Percentiles rank a stretch among this genome's conserved stretches.
phyloP scores from a whole-genome alignment of 2,329 filamentous ascomycete genomes.

The Elsinoe batatas region DNA sequence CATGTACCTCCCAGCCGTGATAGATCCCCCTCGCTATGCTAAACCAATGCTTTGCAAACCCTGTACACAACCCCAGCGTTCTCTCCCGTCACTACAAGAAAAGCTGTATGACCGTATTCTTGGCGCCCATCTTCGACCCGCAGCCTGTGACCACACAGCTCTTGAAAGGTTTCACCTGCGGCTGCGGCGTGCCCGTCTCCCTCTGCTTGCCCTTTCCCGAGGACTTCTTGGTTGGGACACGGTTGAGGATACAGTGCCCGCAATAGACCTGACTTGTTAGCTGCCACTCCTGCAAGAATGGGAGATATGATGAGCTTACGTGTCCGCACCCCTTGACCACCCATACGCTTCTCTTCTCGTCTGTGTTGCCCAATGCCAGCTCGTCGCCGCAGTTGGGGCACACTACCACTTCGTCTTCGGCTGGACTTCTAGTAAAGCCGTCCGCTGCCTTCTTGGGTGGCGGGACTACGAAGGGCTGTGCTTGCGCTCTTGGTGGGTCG shows the following conservation, averaged over 20 bases:
- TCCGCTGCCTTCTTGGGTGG: conserved; percentile 44
- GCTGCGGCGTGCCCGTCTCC: conserved; percentile 20
- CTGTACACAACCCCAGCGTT: not conserved
- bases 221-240: conserved; percentile 20
- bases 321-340: conserved; percentile 85
- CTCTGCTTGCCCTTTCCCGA: conserved; percentile 32
- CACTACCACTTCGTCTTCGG: conserved; percentile 61
- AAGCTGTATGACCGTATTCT: conserved; percentile 32
- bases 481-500: conserved; percentile 17
- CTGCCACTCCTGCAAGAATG: conserved; percentile 7
- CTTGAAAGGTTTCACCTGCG: conserved; percentile 31
- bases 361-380: conserved; percentile 60
- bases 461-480: conserved; percentile 48
- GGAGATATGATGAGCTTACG: conserved; percentile 44
- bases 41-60: not conserved
- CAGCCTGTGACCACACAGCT: conserved; percentile 38
- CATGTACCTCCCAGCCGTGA: not conserved
- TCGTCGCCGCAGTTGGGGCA: conserved; percentile 84
- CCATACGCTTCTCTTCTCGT: conserved; percentile 78
- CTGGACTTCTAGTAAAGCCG: conserved; percentile 74
- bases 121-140: conserved; percentile 25
- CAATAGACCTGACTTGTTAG: conserved; percentile 39
- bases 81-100: conserved; percentile 25
- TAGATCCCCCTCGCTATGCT: not conserved
- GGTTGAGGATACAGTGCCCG: conserved; percentile 39